Conservation (phyloP, 768 basidiomycete genomes). For the Leccinum obscurum region DNA sequence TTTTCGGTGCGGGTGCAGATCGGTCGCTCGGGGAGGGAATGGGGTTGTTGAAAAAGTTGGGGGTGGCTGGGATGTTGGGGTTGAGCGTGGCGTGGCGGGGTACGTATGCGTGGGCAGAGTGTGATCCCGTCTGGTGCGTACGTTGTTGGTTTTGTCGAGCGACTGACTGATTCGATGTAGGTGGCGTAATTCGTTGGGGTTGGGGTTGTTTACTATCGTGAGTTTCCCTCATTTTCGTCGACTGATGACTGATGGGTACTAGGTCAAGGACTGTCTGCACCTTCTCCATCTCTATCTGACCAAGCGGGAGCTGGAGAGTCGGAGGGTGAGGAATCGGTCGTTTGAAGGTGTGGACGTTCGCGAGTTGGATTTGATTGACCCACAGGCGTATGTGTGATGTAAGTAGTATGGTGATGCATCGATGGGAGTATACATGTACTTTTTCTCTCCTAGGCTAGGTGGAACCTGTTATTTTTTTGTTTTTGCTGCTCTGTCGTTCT, state of each 20-base stretch:
- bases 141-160: background rate
- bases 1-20: constrained; percentile 20
- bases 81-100: constrained; percentile 54
- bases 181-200: constrained; percentile 70
- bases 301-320: constrained; percentile 69
- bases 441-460: background rate
- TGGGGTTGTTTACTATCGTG: constrained; percentile 68
- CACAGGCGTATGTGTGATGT: constrained; percentile 20
- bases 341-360: constrained; percentile 71
- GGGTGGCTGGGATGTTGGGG: constrained; percentile 36
- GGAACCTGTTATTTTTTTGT: background rate
- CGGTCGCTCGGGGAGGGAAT: constrained; percentile 7
- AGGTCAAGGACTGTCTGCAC: constrained; percentile 70
- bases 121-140: constrained; percentile 70
- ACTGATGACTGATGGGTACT: background rate
- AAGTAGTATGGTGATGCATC: background rate
- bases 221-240: constrained; percentile 24
- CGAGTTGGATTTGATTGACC: constrained; percentile 64
- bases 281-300: constrained; percentile 68
- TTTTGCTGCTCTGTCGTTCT: background rate
- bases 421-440: too few species aligned
- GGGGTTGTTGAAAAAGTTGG: constrained; percentile 25
- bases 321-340: constrained; percentile 65
- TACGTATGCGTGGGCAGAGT: constrained; percentile 60
- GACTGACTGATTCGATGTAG: constrained; percentile 21